phyloP scores from a whole-genome alignment of 2,329 filamentous ascomycete genomes.

The Fusarium fujikuroi region DNA sequence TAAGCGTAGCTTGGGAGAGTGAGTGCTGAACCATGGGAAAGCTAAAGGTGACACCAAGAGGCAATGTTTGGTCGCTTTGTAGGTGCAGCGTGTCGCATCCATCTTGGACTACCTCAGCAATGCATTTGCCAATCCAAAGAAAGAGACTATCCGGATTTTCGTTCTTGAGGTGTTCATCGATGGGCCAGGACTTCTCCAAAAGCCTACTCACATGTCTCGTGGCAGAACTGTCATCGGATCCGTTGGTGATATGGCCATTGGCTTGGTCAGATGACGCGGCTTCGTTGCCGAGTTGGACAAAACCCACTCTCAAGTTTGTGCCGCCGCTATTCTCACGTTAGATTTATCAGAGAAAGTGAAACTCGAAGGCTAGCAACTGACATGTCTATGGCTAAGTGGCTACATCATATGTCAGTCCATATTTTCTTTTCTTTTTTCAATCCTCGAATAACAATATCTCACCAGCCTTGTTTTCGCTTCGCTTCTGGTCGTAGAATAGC shows the following conservation, averaged over 20 bases:
- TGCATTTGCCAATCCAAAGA: constrained; percentile 82
- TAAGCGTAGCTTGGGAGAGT: constrained; percentile 70
- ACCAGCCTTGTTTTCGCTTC: constrained; percentile 59
- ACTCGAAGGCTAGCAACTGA: constrained; percentile 52
- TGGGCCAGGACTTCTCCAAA: constrained; percentile 78
- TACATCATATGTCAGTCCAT: constrained; percentile 46
- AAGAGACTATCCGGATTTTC: constrained; percentile 81
- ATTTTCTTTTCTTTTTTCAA: background rate
- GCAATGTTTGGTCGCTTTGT: constrained; percentile 58
- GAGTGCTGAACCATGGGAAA: constrained; percentile 75
- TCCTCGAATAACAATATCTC: constrained; percentile 46
- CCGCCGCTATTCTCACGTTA: constrained; percentile 67
- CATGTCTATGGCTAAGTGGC: constrained; percentile 73
- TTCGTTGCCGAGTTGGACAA: constrained; percentile 67
- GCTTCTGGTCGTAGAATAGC: constrained; percentile 63
- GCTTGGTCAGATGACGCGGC: constrained; percentile 29
- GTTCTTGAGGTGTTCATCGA: constrained; percentile 76
- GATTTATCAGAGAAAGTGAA: background rate
- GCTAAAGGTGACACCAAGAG: constrained; percentile 75
- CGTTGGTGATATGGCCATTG: constrained; percentile 18
- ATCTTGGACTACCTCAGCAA: constrained; percentile 76
- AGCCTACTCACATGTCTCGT: constrained; percentile 62
- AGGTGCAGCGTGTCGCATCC: constrained; percentile 59
- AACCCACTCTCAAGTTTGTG: constrained; percentile 75
- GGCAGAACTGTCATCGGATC: constrained; percentile 28